Base-by-base conservation (phyloP, 2,329 filamentous ascomycete genomes). In the Aureobasidium sp. region DNA sequence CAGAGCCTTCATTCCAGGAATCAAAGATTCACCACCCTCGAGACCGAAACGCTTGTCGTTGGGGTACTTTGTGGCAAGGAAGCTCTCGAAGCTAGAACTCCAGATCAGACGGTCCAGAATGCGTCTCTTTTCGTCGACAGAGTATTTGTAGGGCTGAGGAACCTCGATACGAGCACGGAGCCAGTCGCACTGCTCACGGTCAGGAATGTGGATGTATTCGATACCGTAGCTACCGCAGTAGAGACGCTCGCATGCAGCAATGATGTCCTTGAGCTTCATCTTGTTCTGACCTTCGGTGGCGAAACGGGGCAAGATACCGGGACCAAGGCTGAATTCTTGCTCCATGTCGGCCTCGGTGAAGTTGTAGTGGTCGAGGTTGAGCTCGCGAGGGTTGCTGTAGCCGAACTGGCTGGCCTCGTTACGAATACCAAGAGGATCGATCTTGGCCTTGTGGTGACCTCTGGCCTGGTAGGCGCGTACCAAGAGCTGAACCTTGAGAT, bases 1-100 rank as follows among this genome's bases (percentile, higher is more conserved):
- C 66, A 99, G 81, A 59, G 94, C 94, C 82, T 99, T 99, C 94
- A 99, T 99, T 75, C 94, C 94, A 32, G 94, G 94, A 63, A 99
- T 95, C 67, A 99, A 83, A 62, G 91, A 93, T 78, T 99, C 94
- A 72, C 92, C 96, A 73, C 94, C 94, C 79, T 99, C 94, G 32
- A 99, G 85, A 79, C 94, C 94, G 77, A 99, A 99, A 73, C 94
- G 90, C 84, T 99, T 99, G 80, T 99, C 94, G 78, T 99, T 99
- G 75, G 94, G 94, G 78, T 97, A 97, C 78, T 99, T 99, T 63
- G 91, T 97, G 62, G 94, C 87, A 68, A 96, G 81, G 83, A 99
- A 99, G 64, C 86, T 80, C 80, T 99, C 94, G 75, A 99, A 99
- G 78, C 91, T 97, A 66, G 92, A 96, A 74, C 90, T 93, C 94